A percentile compares a stretch with the other conserved stretches of the same genome.
These are phyloP conservation scores for Scheffersomyces lignosus DNA, from an alignment of 805 yeast species.

Conservation along the genomic window DNA sequence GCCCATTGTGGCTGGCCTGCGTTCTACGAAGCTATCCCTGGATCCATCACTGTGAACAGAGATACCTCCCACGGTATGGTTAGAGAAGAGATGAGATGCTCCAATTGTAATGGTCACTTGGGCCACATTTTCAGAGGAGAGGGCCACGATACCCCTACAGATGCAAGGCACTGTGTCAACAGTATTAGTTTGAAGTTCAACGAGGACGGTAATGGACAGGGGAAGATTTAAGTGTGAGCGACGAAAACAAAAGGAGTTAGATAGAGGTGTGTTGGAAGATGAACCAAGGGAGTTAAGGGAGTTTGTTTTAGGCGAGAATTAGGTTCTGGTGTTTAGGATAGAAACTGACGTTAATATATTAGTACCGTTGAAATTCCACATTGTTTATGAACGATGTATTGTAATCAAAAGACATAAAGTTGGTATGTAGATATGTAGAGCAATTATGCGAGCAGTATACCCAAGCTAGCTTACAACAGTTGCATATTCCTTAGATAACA, in stretches of 20 bases:
- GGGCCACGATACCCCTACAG: constrained; percentile 85
- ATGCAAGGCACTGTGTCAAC: constrained; percentile 94
- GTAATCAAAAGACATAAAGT: no score
- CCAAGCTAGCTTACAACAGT: no score
- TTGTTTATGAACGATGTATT: no score
- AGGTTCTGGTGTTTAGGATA: no score
- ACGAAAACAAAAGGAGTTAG: not conserved
- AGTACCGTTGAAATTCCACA: no score
- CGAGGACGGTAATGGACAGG: not conserved
- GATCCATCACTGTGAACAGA: constrained; percentile 59
- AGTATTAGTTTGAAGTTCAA: constrained; percentile 73
- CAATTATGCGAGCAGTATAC: no score
- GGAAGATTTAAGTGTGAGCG: not conserved
- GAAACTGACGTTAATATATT: no score
- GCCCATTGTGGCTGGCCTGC: constrained; percentile 99
- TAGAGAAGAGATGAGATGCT: constrained; percentile 87
- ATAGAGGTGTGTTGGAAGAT: not conserved
- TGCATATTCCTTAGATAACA: constrained; percentile 47
- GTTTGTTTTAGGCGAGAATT: no score
- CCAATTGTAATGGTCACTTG: constrained; percentile 87
- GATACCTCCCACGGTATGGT: constrained; percentile 75
- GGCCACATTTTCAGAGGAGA: constrained; percentile 96
- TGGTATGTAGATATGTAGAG: no score
- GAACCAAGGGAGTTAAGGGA: no score
- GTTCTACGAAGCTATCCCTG: constrained; percentile 86